Base-by-base conservation (phyloP, 2,329 filamentous ascomycete species). In the Ceratocystis colombiana region DNA sequence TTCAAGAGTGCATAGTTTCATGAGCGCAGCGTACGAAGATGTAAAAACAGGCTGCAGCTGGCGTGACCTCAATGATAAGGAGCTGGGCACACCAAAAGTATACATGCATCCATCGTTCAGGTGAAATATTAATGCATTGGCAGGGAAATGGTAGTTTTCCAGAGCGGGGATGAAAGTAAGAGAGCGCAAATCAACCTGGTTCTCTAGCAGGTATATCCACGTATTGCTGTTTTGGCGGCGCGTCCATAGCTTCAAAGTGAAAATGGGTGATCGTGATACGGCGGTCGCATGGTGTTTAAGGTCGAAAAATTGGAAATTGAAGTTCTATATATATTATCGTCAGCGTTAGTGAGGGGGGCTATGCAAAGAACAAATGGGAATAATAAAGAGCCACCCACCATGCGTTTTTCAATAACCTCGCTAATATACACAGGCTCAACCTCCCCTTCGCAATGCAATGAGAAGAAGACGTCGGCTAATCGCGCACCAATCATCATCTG, bases 391-490 rank as follows among this genome's bases (percentile, higher is more conserved):
- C 28, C 48, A 66, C 70, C 59, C 75, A 83, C 81, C 76, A 90
- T 91, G n/a, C 89, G 86, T 72, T 85, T 85, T 70, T 88, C 83
- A 33, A 86, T 83, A 25, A 88, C 80, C 76, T 97, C 93, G 72
- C 91, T 96, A 71, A 96, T 84, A 74, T 96, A 96, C n/a, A 96
- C 77, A 0, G 93, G 91, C 17, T 90, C 86, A 61, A 80, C 76
- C 64, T 84, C 76, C 2, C 77, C 82, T 1, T 83, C 78, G 20
- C 55, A 53, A 74, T 96, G 92, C 64, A 96, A 73, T 2, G 90
- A 89, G 75, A 96, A 94, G 80, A 96, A 96, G 17, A 87, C 86
- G 76, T 96, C 88, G n/a, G 87, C 90, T 33, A 88, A 84, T 6
- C 89, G 82, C 70, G 86, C 81, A 74, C 94, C 88, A 44, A 86